Base-by-base conservation (phyloP, 1,139 yeast genomes). In the Pneumocystis murina region DNA sequence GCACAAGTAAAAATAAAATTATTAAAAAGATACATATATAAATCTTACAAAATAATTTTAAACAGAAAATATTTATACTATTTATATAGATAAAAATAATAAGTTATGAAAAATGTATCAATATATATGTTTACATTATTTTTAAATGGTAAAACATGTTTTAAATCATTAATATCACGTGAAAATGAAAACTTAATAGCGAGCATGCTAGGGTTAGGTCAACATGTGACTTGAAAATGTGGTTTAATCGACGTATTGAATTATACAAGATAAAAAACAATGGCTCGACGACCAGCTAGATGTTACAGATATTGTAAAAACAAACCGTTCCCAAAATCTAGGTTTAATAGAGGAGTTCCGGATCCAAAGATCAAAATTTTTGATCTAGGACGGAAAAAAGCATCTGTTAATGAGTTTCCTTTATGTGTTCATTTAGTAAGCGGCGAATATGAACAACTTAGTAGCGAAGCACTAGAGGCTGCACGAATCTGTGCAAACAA, bases 261-360 rank as follows among this genome's bases (percentile, higher is more conserved):
- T 48, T 24, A 12, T 48, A 38, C 40, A 12, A 48, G 28, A 48
- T 24, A 7, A 16, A n/a, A 16, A 48, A 84, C 88, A 86, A 92
- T 92, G 98, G 97, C 98, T 80, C 91, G 98, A 84, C 92, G 98
- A 88, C 98, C 98, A 82, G 98, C 98, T 86, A 89, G 97, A 86
- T 92, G 98, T 86, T 92, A 92, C 96, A 90, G 98, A 85, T 92
- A 91, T 95, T 94, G 96, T 86, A 92, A 94, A 89, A 94, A 94
- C 96, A 92, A 92, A 86, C 98, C 99, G 77, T 92, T 84, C 89
- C 99, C 99, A 83, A 92, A 92, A 86, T 91, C 97, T 77, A 89
- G 98, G 83, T 92, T 90, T 90, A 92, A 92, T 90, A 91, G 99
- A 86, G 97, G 97, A 83, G 99, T 92, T 78, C 99, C 99, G 82